Evolutionary conservation across 176 grass and related monocot genomes (phyloP).

Genomic region (Zea mays): Zm-B73-REFERENCE-NAM-5.0 NC_050101.1:121478501-121479000

Average conservation of each 20-base stretch:
- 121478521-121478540: conserved; percentile 48
- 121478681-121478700: background rate
- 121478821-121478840: too few species aligned
- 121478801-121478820: too few species aligned
- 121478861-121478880: too few species aligned
- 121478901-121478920: too few species aligned
- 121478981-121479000: too few species aligned
- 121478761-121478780: background rate
- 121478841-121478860: too few species aligned
- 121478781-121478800: background rate
- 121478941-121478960: too few species aligned
- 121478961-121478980: too few species aligned
- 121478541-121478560: conserved; percentile 40
- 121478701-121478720: background rate
- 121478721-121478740: background rate
- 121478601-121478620: conserved; percentile 22
- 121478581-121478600: conserved; percentile 16
- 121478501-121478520: conserved; percentile 98
- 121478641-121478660: conserved; percentile 27
- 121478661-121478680: background rate
- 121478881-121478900: too few species aligned
- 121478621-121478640: conserved; percentile 13
- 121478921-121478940: too few species aligned
- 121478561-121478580: conserved; percentile 42
- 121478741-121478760: background rate